phyloP scores from a whole-genome alignment of 139 green algal genomes.

The Asterochloris sp. region DNA sequence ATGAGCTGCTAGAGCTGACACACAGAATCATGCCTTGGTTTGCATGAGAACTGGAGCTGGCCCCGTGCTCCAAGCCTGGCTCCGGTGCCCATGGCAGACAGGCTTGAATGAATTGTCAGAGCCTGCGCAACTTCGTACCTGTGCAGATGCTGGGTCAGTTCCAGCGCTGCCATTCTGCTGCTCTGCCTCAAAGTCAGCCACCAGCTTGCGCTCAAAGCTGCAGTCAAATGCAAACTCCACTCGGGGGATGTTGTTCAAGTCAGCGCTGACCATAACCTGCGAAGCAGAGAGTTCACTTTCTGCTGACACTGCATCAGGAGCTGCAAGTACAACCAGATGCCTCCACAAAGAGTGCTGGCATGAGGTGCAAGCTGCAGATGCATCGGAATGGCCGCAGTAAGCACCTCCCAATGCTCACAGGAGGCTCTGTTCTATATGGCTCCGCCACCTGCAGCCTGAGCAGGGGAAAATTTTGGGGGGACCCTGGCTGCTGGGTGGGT shows the following conservation, averaged over 20 bases:
- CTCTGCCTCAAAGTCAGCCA: not conserved
- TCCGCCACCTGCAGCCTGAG: slow-evolving; percentile 4
- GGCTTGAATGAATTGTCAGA: not conserved
- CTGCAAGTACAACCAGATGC: not conserved
- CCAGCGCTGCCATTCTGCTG: not conserved
- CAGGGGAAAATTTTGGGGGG: not conserved
- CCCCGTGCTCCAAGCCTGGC: not conserved
- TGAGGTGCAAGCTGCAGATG: not conserved
- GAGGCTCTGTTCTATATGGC: not conserved
- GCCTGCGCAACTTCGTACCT: not conserved
- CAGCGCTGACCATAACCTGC: slow-evolving; percentile 15
- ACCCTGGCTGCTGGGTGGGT: not conserved
- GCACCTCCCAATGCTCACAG: not conserved
- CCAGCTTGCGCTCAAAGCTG: slow-evolving; percentile 4
- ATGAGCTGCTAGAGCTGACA: not conserved
- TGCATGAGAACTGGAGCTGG: not conserved
- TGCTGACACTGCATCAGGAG: not conserved
- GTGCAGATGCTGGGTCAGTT: not conserved
- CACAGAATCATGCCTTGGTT: not conserved
- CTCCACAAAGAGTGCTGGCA: no score
- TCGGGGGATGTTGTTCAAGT: slow-evolving; percentile 1
- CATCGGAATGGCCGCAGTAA: no score
- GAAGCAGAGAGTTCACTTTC: not conserved
- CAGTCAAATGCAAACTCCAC: not conserved
- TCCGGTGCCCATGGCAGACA: not conserved